Base-by-base conservation (phyloP, 257 asterid genomes). In the Avicennia marina region DNA sequence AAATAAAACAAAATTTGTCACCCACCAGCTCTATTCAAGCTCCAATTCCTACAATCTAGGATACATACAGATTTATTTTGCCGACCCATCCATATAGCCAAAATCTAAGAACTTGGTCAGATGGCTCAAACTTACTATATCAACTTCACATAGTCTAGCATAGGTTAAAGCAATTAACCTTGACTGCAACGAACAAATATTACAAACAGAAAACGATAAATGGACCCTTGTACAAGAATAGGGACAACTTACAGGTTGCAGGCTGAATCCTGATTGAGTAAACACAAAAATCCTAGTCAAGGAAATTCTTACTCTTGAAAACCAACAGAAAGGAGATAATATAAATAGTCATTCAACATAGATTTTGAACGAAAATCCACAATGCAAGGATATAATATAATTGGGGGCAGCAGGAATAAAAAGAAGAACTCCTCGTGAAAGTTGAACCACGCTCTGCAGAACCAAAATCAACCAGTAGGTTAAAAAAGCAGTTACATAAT, bases 381-480 rank as follows among this genome's bases (percentile, higher is more conserved):
- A 27, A 18, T 36, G 39, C 18, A 79, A 81, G 98, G 98, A 91
- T 91, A 91, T 91, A 93, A 93, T 82, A 93, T 93, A 66, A 93
- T 93, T 20, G 98, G 97, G 22, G 98, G 98, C 79, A 93, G 71
- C 77, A 93, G 66, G 76, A 93, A 93, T 80, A 93, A 71, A 84
- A 93, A 84, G 87, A 93, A 93, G 61, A 93, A 93, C 78, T 93
- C 98, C 77, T 93, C 98, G 66, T 93, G 98, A 74, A 93, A 93
- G 84, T 93, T 93, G 74, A 93, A 93, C 98, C 98, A 93, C 18
- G 95, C 65, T 95, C 98, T 88, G 79, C 73, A 43, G 76, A 72
- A 48, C 34, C 56, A 71, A 67, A 19, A 71, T 24, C 55, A 55
- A 41, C 24, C 64, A 56, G 12, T 1, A 32, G 17, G 54, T 52